Evolutionary conservation across 2,329 filamentous ascomycete genomes (phyloP), one percentile per base, ranked within the genome.

Genomic region (Lecanicillium sp.): DNA sequence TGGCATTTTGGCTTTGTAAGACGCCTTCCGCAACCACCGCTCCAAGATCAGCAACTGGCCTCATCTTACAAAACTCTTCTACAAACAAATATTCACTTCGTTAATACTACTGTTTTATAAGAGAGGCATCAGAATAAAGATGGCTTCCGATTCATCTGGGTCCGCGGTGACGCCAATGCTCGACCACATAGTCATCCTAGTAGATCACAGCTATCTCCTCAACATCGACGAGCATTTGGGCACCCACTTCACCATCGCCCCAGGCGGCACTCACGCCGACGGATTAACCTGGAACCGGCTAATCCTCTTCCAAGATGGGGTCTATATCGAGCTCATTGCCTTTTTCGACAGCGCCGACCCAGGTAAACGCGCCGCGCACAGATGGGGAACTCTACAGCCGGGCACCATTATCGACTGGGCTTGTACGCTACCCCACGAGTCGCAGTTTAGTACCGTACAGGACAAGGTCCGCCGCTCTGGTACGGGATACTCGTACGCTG

Each of bases 281-380:
- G 71, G 71, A 12, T 63, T 62, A 46, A 84, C 71, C 2, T 71
- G 69, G 44, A 84, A 84, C 58, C 71, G 69, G 31, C 70, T 84
- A 14, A 69, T 83, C 15, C 58, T 81, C 12, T 72, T 85, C 43
- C 50, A 63, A 18, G 79, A 84, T 47, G 80, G 80, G 20, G 71
- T 70, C 17, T 84, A 84, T 57, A 61, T 85, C 38, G 80, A 85
- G 51, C 61, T 84, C 36, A 79, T 83, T 43, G 71, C 76, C 29
- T 84, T 83, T 52, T 61, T 75, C 35, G 54, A 71, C 15, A 67
- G 55, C 9, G 45, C 59, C 19, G 58, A 62, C 15, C 59, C 58
- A 0, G 58, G 61, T 4, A 48, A 56, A 6, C 64, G 70, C 4
- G 50, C 50, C 5, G 57, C 59, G 2, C 78, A 84, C 49, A 72